Evolutionary conservation across 768 basidiomycete genomes (phyloP).

Genomic region (Pisolithus microcarpus): DNA sequence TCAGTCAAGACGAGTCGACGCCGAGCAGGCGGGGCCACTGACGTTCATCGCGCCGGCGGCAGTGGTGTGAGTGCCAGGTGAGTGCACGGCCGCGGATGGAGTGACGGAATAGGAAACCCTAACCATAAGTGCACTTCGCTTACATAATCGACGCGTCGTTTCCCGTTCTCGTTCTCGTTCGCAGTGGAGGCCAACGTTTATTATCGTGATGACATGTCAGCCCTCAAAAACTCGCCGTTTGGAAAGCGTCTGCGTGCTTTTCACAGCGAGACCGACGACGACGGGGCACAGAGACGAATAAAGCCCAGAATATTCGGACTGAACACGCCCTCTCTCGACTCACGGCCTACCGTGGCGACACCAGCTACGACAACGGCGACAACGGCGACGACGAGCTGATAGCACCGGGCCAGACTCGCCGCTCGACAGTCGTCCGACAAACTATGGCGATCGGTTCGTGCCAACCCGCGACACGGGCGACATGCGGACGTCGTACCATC

Average conservation of each 20-base stretch:
- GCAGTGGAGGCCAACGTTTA: background rate
- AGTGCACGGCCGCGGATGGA: background rate
- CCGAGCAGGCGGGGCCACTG: background rate
- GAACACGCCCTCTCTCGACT: conserved; percentile 52
- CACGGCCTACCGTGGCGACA: conserved; percentile 49
- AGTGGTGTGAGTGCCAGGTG: background rate
- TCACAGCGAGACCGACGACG: conserved; percentile 51
- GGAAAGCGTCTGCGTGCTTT: conserved; percentile 75
- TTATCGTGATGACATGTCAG: conserved; percentile 43
- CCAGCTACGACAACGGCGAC: no score
- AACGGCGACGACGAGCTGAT: conserved; percentile 39
- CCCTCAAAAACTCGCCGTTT: conserved; percentile 78
- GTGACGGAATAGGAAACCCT: background rate
- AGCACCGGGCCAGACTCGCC: conserved; percentile 42
- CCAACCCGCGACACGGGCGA: conserved; percentile 54
- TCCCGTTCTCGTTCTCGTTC: background rate
- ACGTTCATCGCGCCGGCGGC: background rate
- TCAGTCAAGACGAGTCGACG: background rate
- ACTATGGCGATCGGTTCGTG: conserved; percentile 56
- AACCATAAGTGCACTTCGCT: background rate
- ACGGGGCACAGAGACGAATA: conserved; percentile 44
- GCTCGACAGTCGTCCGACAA: conserved; percentile 29
- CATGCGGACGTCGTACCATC: conserved; percentile 54
- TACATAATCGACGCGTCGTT: conserved; percentile 29
- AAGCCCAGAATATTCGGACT: conserved; percentile 23